A percentile compares a stretch with the other conserved stretches of the same genome.
phyloP scores from a whole-genome alignment of 129 eudicot species.

The Arctium minus region DNA sequence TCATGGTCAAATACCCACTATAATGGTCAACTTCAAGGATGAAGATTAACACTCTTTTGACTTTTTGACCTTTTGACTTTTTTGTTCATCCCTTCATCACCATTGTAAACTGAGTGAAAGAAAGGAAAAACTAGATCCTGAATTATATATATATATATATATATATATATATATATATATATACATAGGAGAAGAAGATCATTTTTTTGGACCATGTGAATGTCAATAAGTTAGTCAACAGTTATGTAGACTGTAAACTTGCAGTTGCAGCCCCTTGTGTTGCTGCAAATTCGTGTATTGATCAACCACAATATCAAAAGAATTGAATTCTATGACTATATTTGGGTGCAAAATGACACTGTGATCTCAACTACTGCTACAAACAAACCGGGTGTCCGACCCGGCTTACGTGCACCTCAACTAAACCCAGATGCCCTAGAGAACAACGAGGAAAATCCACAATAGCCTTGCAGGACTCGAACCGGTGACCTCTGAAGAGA shows the following conservation, averaged over 20 bases:
- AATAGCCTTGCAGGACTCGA: no score
- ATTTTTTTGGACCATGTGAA: constrained; percentile 13
- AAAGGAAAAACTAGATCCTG: constrained; percentile 1
- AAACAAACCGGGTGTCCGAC: no score
- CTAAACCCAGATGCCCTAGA: no score
- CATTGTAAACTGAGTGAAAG: constrained; percentile 14
- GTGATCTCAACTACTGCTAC: neutral
- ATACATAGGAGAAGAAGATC: constrained; percentile 6
- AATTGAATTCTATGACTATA: neutral
- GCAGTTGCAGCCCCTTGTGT: neutral
- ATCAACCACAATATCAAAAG: neutral
- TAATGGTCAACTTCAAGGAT: constrained; percentile 40
- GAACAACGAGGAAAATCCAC: no score
- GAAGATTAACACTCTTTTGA: constrained; percentile 37
- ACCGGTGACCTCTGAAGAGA: no score
- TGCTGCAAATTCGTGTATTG: neutral
- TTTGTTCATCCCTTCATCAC: constrained; percentile 5
- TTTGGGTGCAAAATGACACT: neutral
- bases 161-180: neutral
- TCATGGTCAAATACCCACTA: constrained; percentile 77
- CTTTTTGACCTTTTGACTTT: constrained; percentile 23
- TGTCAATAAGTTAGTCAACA: constrained; percentile 4
- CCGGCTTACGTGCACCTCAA: neutral
- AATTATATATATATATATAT: constrained; percentile 4
- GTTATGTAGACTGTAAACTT: neutral